phyloP scores from a whole-genome alignment of 192 early-diverging fungal species.

The Coemansia pectinata region DNA sequence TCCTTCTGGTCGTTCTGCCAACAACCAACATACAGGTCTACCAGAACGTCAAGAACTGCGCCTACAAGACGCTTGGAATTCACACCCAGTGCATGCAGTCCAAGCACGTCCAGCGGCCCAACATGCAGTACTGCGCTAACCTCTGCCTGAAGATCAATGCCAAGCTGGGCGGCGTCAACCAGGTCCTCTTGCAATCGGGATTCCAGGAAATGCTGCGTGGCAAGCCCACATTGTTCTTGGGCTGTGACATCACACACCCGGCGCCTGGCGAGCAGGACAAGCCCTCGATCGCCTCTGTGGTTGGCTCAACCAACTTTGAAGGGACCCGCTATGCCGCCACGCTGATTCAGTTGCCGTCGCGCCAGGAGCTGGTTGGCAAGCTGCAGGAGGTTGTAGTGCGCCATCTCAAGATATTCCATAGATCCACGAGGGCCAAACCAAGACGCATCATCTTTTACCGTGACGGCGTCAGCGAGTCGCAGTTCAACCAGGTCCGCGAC shows the following conservation, averaged over 20 bases:
- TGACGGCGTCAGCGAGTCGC: conserved; percentile 88
- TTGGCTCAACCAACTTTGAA: conserved; percentile 65
- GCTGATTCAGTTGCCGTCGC: conserved; percentile 68
- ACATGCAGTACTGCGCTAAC: conserved; percentile 93
- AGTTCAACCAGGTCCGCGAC: conserved; percentile 73
- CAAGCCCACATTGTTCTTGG: conserved; percentile 87
- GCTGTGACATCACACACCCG: conserved; percentile 90
- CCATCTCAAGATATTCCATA: conserved; percentile 67
- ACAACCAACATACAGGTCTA: conserved; percentile 80
- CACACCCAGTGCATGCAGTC: conserved; percentile 91
- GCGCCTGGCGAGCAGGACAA: conserved; percentile 63
- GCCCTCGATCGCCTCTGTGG: conserved; percentile 78
- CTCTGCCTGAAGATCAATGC: conserved; percentile 93
- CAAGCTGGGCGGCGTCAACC: conserved; percentile 91
- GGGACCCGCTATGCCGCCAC: conserved; percentile 65
- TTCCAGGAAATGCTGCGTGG: conserved; percentile 56
- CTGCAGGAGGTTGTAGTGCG: conserved; percentile 62
- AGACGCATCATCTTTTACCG: conserved; percentile 82
- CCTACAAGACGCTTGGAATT: conserved; percentile 85
- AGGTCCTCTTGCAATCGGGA: conserved; percentile 56
- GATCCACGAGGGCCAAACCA: conserved; percentile 63
- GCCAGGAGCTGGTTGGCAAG: conserved; percentile 74
- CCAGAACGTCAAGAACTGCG: conserved; percentile 83
- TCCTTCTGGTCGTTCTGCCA: conserved; percentile 81
- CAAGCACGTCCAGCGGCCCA: conserved; percentile 74